Percentiles rank a stretch among this genome's conserved stretches.
phyloP scores from a whole-genome alignment of 192 early-diverging fungal genomes.

The Backusella tuberculispora region DNA sequence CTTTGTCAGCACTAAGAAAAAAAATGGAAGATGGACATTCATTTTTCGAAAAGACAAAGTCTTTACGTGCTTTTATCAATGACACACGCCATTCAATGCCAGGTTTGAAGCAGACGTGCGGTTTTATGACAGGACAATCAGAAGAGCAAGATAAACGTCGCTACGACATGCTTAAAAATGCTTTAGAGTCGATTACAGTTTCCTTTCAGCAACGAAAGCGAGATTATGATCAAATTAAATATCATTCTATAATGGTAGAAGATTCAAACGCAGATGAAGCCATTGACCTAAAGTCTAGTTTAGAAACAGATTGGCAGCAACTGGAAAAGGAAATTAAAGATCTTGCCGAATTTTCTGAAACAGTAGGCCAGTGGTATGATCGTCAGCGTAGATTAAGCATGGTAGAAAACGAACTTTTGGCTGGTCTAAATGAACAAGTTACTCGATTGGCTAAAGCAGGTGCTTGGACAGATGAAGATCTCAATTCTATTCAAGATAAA shows the following conservation, averaged over 20 bases:
- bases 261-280: not conserved
- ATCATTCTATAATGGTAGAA: not conserved
- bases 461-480: not conserved
- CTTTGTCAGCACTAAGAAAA: not conserved
- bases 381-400: constrained; percentile 27
- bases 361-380: constrained; percentile 35
- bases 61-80: not conserved
- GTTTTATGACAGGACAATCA: constrained; percentile 35
- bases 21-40: constrained; percentile 25
- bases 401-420: constrained; percentile 28
- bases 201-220: not conserved
- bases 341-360: constrained; percentile 18
- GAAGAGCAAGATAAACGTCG: constrained; percentile 30
- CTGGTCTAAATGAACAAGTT: not conserved
- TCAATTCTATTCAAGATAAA: not conserved
- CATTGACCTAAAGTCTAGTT: not conserved
- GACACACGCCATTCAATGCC: constrained; percentile 22
- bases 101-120: constrained; percentile 32
- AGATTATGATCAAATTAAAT: not conserved
- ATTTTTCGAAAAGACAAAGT: not conserved
- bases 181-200: not conserved
- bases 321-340: constrained; percentile 23
- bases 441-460: constrained; percentile 8
- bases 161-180: constrained; percentile 11
- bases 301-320: constrained; percentile 20